These are phyloP conservation scores for Albugo laibachii DNA, from an alignment of 352 stramenopile genomes.

Conservation along the genomic window DNA sequence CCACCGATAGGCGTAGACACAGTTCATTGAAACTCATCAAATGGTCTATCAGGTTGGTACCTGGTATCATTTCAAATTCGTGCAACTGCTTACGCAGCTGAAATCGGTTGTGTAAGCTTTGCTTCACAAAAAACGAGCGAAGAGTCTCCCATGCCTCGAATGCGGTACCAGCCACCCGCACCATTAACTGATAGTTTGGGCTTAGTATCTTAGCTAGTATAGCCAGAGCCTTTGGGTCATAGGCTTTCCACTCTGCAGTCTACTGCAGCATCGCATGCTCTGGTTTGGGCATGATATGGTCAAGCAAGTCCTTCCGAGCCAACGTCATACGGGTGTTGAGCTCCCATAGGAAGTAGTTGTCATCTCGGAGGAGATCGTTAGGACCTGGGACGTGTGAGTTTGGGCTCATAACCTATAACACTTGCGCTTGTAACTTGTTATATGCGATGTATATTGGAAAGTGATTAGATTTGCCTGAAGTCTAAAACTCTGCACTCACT, in stretches of 20 bases:
- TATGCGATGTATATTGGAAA: too few species aligned
- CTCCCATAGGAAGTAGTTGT: not conserved
- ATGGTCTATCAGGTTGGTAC: slow-evolving; percentile 6
- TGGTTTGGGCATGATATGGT: slow-evolving; percentile 2
- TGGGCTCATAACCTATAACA: too few species aligned
- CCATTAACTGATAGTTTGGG: slow-evolving; percentile 6
- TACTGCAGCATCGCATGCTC: slow-evolving; percentile 1
- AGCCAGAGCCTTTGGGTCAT: not conserved
- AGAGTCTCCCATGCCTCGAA: slow-evolving; percentile 8
- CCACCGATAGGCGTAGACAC: slow-evolving; percentile 3
- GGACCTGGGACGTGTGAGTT: too few species aligned
- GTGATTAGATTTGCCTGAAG: too few species aligned
- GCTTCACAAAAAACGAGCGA: slow-evolving; percentile 9
- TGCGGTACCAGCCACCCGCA: not conserved
- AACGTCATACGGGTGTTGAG: not conserved
- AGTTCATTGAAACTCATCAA: slow-evolving; percentile 10
- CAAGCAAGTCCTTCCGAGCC: not conserved
- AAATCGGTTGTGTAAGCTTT: slow-evolving; percentile 8
- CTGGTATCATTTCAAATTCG: slow-evolving; percentile 2
- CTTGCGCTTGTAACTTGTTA: too few species aligned
- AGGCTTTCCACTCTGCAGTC: not conserved
- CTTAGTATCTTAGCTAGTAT: not conserved
- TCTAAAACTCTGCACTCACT: too few species aligned
- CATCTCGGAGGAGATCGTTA: not conserved
- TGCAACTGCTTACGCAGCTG: slow-evolving; percentile 10